Evolutionary conservation across 2,329 filamentous ascomycete genomes (phyloP).

Genomic region (Penicillium polonicum): DNA sequence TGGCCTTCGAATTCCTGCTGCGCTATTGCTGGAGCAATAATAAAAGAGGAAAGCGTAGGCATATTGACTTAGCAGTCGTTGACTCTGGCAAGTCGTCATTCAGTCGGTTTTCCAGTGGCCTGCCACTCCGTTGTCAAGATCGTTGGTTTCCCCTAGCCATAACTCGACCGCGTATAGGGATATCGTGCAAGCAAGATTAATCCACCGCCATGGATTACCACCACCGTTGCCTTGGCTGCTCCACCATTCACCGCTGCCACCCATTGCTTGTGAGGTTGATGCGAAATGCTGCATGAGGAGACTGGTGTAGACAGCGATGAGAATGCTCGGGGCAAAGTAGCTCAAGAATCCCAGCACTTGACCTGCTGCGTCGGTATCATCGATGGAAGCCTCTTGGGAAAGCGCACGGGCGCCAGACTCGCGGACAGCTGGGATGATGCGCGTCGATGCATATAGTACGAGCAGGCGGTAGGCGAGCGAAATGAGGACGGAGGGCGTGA

Average conservation of each 20-base stretch:
- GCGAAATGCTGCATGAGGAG: constrained; percentile 94
- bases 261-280: constrained; percentile 60
- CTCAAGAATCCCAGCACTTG: constrained; percentile 78
- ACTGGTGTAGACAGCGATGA: constrained; percentile 96
- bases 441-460: constrained; percentile 91
- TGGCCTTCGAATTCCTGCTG: background rate
- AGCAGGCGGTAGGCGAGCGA: constrained; percentile 90
- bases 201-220: constrained; percentile 88
- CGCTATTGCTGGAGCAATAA: background rate
- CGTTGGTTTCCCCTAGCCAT: constrained; percentile 70
- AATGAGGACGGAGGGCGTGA: constrained; percentile 93
- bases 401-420: constrained; percentile 81
- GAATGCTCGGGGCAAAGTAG: constrained; percentile 91
- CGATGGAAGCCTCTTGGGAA: constrained; percentile 78
- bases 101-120: constrained; percentile 93
- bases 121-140: constrained; percentile 69
- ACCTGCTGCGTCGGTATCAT: constrained; percentile 80
- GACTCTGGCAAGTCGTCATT: constrained; percentile 29
- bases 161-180: constrained; percentile 85
- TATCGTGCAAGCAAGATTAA: constrained; percentile 89
- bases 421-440: constrained; percentile 90
- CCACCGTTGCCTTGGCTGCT: constrained; percentile 79
- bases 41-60: background rate
- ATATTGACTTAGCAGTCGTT: background rate
- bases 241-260: constrained; percentile 72